These are phyloP conservation scores for Tetradesmus lagerheimii DNA, from an alignment of 139 green algal genomes.

Conservation along the genomic window DNA sequence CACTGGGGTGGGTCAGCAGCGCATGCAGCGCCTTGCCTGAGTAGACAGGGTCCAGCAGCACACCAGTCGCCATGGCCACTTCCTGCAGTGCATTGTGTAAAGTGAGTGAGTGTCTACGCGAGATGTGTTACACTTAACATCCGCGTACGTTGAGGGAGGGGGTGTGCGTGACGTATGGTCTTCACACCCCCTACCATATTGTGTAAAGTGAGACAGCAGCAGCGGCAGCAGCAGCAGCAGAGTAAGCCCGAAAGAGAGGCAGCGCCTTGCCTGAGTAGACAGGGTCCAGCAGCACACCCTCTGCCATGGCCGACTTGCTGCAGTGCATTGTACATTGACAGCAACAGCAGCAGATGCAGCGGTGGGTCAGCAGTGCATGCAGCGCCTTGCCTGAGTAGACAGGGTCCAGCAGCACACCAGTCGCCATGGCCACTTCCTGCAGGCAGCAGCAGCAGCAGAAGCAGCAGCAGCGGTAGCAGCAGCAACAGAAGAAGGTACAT, in stretches of 20 bases:
- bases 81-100: too few relatives aligned
- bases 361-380: constrained; percentile 73
- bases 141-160: too few relatives aligned
- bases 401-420: constrained; percentile 91
- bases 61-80: constrained; percentile 76
- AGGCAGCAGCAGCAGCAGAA: neutral
- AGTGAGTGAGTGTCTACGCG: too few relatives aligned
- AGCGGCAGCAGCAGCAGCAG: neutral
- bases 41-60: constrained; percentile 96
- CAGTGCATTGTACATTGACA: too few relatives aligned
- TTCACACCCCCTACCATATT: too few relatives aligned
- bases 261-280: constrained; percentile 96
- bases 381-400: constrained; percentile 95
- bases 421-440: constrained; percentile 71
- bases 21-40: constrained; percentile 88
- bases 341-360: constrained; percentile 61
- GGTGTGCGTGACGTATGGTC: too few relatives aligned
- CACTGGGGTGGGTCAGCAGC: too few relatives aligned
- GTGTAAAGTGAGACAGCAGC: neutral
- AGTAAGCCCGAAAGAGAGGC: neutral
- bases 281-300: constrained; percentile 89
- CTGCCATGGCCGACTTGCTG: constrained; percentile 71
- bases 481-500: too few relatives aligned
- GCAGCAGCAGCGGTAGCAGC: neutral
- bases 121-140: too few relatives aligned